A percentile compares a stretch with the other conserved stretches of the same genome.
phyloP scores from a whole-genome alignment of 1,284 basidiomycete genomes.

The Leccinum huronense region DNA sequence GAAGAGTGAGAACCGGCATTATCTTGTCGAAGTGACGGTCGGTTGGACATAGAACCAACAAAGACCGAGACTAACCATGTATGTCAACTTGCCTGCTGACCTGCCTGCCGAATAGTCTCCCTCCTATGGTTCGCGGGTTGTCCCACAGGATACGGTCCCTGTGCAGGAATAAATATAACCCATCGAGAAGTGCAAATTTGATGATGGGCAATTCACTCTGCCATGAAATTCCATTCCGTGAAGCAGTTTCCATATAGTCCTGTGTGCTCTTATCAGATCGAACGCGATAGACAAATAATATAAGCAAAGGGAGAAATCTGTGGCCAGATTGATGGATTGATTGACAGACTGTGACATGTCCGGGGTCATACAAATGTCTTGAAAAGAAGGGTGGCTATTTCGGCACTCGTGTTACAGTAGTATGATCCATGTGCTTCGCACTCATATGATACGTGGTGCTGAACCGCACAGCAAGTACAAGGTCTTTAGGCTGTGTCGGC shows the following conservation, averaged over 20 bases:
- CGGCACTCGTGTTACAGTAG: background rate
- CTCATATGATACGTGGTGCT: background rate
- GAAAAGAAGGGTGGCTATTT: background rate
- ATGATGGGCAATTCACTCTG: slow-evolving; percentile 19
- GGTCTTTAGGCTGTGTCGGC: slow-evolving; percentile 5
- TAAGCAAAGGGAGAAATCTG: slow-evolving; percentile 5
- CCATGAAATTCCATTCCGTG: slow-evolving; percentile 28
- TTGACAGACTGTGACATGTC: slow-evolving; percentile 6
- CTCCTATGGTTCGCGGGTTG: slow-evolving; percentile 20
- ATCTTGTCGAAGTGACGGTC: background rate
- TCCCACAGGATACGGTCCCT: background rate
- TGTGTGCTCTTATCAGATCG: slow-evolving; percentile 4
- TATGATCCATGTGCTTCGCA: background rate
- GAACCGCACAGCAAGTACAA: background rate
- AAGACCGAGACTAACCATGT: slow-evolving; percentile 15
- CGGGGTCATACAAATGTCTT: slow-evolving; percentile 7
- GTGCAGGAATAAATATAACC: slow-evolving; percentile 7
- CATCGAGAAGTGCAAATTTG: slow-evolving; percentile 16
- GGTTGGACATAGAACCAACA: slow-evolving; percentile 2
- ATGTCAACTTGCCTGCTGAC: slow-evolving; percentile 5
- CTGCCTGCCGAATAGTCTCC: slow-evolving; percentile 18
- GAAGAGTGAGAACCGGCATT: slow-evolving; percentile 1
- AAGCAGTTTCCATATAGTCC: slow-evolving; percentile 4
- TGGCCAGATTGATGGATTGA: slow-evolving; percentile 15
- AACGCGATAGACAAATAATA: background rate